phyloP scores from a whole-genome alignment of 257 asterid genomes.

The Solanum sitiens region DNA sequence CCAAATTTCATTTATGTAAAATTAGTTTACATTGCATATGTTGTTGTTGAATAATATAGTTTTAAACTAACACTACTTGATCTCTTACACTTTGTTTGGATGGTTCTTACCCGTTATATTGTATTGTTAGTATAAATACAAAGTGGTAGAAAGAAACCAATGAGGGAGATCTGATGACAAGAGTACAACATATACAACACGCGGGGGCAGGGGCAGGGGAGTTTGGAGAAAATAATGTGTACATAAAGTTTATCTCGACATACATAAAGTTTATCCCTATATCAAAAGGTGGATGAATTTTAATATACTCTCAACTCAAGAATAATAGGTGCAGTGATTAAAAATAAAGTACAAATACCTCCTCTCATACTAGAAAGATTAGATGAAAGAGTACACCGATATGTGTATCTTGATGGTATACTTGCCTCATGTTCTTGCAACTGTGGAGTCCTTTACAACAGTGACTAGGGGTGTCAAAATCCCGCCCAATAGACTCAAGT shows the following conservation, averaged over 20 bases:
- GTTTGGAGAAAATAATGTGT: no score
- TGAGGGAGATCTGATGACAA: no score
- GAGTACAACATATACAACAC: no score
- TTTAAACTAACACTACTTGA: not conserved
- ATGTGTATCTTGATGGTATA: not conserved
- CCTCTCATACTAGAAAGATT: not conserved
- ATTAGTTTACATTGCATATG: not conserved
- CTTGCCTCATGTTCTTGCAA: not conserved
- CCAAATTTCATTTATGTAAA: not conserved
- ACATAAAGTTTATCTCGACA: no score
- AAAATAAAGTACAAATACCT: not conserved
- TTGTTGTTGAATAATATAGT: not conserved
- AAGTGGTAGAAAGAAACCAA: no score
- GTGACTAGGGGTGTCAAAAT: not conserved
- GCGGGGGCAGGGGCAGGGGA: rapidly evolving
- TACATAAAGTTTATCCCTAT: no score
- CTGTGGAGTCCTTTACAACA: not conserved
- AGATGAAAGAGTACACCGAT: not conserved
- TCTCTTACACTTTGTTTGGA: not conserved
- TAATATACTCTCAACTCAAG: no score
- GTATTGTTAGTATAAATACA: no score
- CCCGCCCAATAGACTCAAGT: not conserved
- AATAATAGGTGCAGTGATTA: no score
- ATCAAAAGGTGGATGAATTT: no score
- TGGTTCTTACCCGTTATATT: not conserved